Conservation (phyloP, 2,329 filamentous ascomycete species). For the Zymoseptoria brevis region DNA sequence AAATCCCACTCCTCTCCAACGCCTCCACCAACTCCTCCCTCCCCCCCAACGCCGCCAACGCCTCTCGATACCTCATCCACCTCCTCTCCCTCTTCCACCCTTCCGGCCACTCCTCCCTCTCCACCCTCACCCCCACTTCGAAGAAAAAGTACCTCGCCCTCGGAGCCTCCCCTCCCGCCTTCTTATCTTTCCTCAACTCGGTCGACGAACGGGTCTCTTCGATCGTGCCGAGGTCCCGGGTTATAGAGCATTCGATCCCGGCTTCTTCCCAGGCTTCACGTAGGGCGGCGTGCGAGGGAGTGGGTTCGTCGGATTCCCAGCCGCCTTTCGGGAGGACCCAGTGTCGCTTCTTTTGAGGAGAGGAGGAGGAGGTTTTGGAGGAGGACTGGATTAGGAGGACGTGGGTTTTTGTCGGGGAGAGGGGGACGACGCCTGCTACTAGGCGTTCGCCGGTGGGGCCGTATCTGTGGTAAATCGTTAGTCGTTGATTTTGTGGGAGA, state of each 20-base stretch:
- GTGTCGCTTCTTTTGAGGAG: slow-evolving; percentile 41
- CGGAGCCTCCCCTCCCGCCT: slow-evolving; percentile 46
- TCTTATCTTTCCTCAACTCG: slow-evolving; percentile 20
- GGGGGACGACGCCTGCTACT: slow-evolving; percentile 86
- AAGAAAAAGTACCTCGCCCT: slow-evolving; percentile 75
- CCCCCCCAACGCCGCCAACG: slow-evolving; percentile 65
- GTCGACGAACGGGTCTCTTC: slow-evolving; percentile 59
- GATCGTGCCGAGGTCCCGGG: slow-evolving; percentile 79
- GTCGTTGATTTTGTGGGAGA: not conserved
- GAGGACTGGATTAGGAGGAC: slow-evolving; percentile 93
- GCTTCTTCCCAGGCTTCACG: slow-evolving; percentile 98
- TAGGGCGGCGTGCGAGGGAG: slow-evolving; percentile 70
- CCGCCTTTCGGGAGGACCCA: slow-evolving; percentile 98
- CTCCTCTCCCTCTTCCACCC: slow-evolving; percentile 80
- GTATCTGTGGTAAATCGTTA: slow-evolving; percentile 48
- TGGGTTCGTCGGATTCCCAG: slow-evolving; percentile 92
- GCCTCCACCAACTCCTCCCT: slow-evolving; percentile 86
- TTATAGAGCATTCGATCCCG: slow-evolving; percentile 77
- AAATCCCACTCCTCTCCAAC: slow-evolving; percentile 58
- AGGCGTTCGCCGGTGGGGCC: slow-evolving; percentile 85
- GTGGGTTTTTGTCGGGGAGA: slow-evolving; percentile 76
- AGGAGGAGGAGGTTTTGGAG: not conserved
- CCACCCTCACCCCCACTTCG: slow-evolving; percentile 78
- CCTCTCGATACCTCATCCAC: slow-evolving; percentile 82
- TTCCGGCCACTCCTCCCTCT: slow-evolving; percentile 88